These are phyloP conservation scores for Zygoascus biomembranicola DNA, from an alignment of 805 yeast genomes.

Conservation along the genomic window DNA sequence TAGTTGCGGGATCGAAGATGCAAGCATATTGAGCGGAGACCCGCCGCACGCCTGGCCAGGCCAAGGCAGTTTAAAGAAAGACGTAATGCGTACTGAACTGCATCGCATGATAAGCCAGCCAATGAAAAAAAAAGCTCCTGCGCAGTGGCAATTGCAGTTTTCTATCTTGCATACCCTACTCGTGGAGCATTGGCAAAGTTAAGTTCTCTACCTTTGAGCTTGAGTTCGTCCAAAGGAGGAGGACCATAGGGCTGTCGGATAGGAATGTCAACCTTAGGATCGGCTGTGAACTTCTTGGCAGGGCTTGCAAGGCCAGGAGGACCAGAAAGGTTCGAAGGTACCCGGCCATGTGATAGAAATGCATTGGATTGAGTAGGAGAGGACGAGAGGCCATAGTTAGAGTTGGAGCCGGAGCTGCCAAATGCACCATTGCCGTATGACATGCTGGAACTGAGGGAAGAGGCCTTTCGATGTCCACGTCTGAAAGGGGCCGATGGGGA, in stretches of 20 bases:
- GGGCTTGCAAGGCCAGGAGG: not conserved
- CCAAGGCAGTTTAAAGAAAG: too few relatives aligned
- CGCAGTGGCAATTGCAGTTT: too few relatives aligned
- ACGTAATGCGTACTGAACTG: too few relatives aligned
- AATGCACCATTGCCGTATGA: not conserved
- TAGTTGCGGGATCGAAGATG: too few relatives aligned
- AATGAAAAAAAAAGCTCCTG: too few relatives aligned
- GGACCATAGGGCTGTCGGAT: constrained; percentile 28
- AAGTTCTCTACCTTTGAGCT: constrained; percentile 11
- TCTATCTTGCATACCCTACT: not conserved
- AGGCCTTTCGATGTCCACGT: constrained; percentile 22
- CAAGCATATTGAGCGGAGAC: too few relatives aligned
- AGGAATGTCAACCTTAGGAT: constrained; percentile 19
- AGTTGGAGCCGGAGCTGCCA: not conserved
- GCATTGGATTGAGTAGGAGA: not conserved
- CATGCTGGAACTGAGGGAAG: constrained; percentile 17
- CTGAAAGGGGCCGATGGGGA: constrained; percentile 12
- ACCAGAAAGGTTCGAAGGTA: not conserved
- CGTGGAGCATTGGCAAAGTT: constrained; percentile 16
- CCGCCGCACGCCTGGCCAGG: too few relatives aligned
- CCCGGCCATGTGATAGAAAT: not conserved
- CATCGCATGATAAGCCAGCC: too few relatives aligned
- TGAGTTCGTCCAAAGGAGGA: constrained; percentile 26
- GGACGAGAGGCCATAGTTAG: not conserved
- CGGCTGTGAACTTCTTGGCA: constrained; percentile 2